A percentile compares a stretch with the other conserved stretches of the same genome.
phyloP scores from a whole-genome alignment of 2,329 filamentous ascomycete species.

The Neonectria sp. region DNA sequence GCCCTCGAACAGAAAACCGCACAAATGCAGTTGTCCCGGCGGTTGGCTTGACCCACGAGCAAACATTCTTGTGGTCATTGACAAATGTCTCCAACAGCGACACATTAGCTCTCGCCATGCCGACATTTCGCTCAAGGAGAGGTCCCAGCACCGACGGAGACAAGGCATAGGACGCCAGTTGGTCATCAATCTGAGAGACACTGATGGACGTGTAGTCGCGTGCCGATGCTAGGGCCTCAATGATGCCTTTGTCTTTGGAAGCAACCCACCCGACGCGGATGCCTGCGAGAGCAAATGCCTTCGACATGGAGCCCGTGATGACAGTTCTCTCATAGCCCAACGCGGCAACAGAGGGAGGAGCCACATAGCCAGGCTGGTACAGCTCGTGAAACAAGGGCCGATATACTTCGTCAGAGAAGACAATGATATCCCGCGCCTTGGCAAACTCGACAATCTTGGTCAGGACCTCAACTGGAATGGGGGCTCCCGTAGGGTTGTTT shows the following conservation, averaged over 20 bases:
- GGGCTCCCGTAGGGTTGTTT: conserved; percentile 23
- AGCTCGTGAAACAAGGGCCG: conserved; percentile 21
- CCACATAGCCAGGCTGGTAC: conserved; percentile 57
- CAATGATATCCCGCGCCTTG: conserved; percentile 14
- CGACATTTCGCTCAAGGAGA: conserved; percentile 66
- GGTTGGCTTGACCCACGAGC: conserved; percentile 26
- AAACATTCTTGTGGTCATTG: conserved; percentile 11
- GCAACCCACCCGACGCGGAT: conserved; percentile 88
- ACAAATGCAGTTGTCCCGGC: conserved; percentile 27
- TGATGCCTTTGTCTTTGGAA: conserved; percentile 72
- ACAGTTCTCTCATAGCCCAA: conserved; percentile 80
- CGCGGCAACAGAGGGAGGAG: conserved; percentile 75
- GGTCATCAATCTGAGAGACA: conserved; percentile 84
- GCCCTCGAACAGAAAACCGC: conserved; percentile 4
- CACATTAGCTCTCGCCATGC: conserved; percentile 20
- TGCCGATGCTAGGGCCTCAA: conserved; percentile 73
- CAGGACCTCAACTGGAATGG: conserved; percentile 13
- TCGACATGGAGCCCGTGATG: conserved; percentile 87
- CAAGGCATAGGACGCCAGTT: conserved; percentile 83
- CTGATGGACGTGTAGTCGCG: conserved; percentile 90
- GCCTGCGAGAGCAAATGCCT: conserved; percentile 86
- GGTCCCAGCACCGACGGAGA: conserved; percentile 58
- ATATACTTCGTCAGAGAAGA: conserved; percentile 28
- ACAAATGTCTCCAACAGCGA: conserved; percentile 6
- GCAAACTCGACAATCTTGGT: conserved; percentile 22